Conservation (phyloP, 192 early-diverging fungal species). For the Podila verticillata region DNA sequence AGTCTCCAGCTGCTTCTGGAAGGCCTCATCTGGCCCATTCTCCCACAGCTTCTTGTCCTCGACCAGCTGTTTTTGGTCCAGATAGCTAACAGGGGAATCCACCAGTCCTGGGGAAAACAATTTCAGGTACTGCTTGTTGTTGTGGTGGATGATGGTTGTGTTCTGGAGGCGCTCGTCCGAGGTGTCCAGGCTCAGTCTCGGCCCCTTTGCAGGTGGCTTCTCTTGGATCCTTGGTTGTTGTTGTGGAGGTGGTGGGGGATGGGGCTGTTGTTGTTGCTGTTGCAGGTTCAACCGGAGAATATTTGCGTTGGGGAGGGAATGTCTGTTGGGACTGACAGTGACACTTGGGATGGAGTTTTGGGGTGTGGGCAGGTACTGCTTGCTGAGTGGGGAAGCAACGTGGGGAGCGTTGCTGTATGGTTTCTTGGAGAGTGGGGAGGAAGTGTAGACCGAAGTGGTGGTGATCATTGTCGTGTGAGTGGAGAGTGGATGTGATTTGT, state of each 20-base stretch:
- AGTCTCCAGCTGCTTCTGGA: conserved; percentile 34
- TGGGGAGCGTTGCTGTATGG: background rate
- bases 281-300: conserved; percentile 11
- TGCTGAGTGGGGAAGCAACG: background rate
- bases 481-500: no score
- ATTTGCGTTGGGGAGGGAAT: conserved; percentile 26
- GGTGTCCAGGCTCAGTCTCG: conserved; percentile 41
- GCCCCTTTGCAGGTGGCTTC: conserved; percentile 8
- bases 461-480: background rate
- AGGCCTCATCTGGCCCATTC: conserved; percentile 41
- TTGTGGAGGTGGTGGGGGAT: conserved; percentile 1
- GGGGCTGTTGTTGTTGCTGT: conserved; percentile 8
- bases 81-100: conserved; percentile 41
- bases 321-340: conserved; percentile 22
- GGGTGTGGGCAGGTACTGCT: background rate
- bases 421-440: background rate
- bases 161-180: conserved; percentile 32
- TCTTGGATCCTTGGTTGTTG: conserved; percentile 5
- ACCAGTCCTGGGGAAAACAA: conserved; percentile 35
- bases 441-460: background rate
- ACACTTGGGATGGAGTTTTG: background rate
- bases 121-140: conserved; percentile 40
- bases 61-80: conserved; percentile 16
- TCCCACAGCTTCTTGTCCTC: conserved; percentile 46
- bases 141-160: conserved; percentile 28